Evolutionary conservation across 1,284 basidiomycete species (phyloP).

Genomic region (Paramarasmius palmivorus): DNA sequence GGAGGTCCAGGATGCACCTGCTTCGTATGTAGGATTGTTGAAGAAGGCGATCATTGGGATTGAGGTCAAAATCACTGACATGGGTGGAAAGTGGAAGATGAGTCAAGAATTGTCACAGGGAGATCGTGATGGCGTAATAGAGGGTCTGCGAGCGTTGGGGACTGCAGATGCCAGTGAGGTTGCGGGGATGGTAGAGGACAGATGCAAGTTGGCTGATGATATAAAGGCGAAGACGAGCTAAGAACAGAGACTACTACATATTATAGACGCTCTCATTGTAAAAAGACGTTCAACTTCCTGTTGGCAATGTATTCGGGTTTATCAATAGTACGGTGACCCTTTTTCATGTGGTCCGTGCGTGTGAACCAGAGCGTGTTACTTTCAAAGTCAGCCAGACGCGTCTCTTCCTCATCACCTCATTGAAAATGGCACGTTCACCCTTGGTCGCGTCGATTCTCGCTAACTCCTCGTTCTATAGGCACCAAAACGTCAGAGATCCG

Average conservation of each 20-base stretch:
- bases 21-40: conserved; percentile 21
- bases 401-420: neutral
- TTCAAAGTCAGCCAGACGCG: conserved; percentile 31
- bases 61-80: conserved; percentile 23
- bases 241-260: too few relatives aligned
- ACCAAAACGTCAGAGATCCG: conserved; percentile 65
- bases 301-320: too few relatives aligned
- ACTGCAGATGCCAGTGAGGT: neutral
- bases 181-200: conserved; percentile 7
- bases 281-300: too few relatives aligned
- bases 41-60: conserved; percentile 30
- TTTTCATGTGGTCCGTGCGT: too few relatives aligned
- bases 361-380: conserved; percentile 3
- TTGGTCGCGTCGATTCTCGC: conserved; percentile 31
- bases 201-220: conserved; percentile 6
- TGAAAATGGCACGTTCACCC: conserved; percentile 5
- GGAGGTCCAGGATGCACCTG: conserved; percentile 25
- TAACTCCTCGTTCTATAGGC: conserved; percentile 28
- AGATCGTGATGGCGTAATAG: conserved; percentile 23
- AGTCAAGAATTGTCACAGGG: conserved; percentile 24
- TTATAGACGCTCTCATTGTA: too few relatives aligned
- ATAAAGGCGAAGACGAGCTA: neutral
- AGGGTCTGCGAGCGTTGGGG: conserved; percentile 22
- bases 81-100: conserved; percentile 29
- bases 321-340: too few relatives aligned